Percentiles rank a stretch among this genome's conserved stretches.
Evolutionary conservation across 1,284 basidiomycete genomes (phyloP).

Genomic region (Naganishia sp.): DNA sequence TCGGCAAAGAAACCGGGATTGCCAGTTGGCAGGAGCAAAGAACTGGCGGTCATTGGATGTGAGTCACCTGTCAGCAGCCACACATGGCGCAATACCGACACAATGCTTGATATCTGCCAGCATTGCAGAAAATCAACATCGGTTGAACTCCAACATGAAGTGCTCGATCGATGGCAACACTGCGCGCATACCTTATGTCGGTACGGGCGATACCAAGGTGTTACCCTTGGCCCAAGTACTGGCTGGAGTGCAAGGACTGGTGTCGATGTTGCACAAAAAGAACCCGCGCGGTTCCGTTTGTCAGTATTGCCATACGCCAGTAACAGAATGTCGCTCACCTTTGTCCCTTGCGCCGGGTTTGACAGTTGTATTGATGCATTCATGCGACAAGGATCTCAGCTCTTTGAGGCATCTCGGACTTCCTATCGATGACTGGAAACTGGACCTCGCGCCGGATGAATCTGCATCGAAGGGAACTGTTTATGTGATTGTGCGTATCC

Average conservation of each 20-base stretch:
- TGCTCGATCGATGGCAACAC: constrained; percentile 28
- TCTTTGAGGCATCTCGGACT: neutral
- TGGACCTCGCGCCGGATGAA: neutral
- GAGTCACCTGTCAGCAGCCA: constrained; percentile 28
- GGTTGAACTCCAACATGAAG: constrained; percentile 36
- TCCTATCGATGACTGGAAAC: neutral
- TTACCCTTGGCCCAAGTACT: constrained; percentile 16
- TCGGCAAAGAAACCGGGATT: constrained; percentile 31
- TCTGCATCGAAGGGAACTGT: neutral
- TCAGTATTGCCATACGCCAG: neutral
- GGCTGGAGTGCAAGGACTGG: constrained; percentile 14
- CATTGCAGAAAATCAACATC: constrained; percentile 43
- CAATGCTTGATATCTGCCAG: constrained; percentile 32
- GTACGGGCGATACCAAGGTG: constrained; percentile 38
- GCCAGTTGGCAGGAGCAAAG: constrained; percentile 31
- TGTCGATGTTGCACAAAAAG: constrained; percentile 22
- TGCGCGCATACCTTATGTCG: constrained; percentile 38
- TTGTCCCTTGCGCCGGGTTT: neutral
- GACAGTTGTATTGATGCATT: constrained; percentile 7
- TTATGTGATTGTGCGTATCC: constrained; percentile 3
- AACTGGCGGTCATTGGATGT: constrained; percentile 49
- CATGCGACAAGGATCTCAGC: constrained; percentile 2
- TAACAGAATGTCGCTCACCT: neutral
- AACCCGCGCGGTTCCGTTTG: constrained; percentile 13
- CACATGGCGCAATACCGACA: neutral